Evolutionary conservation across 2,329 filamentous ascomycete species (phyloP).

Genomic region (Clonostachys byssicola): DNA sequence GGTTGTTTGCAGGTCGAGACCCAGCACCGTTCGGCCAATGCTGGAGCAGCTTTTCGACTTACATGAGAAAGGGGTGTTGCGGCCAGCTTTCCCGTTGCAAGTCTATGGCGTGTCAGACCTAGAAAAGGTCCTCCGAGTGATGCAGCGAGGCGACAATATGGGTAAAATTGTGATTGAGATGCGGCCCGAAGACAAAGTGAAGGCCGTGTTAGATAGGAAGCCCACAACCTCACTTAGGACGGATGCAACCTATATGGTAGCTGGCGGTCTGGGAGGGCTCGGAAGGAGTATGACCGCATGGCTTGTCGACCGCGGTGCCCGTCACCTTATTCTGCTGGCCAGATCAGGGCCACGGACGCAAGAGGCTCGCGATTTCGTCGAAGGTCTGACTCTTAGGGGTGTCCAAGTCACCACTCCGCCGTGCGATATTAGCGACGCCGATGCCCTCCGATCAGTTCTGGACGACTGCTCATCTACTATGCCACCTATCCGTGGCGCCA

Average conservation of each 20-base stretch:
- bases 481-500: slow-evolving; percentile 28
- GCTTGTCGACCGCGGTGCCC: slow-evolving; percentile 12
- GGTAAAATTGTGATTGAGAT: slow-evolving; percentile 15
- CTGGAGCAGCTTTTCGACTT: slow-evolving; percentile 3
- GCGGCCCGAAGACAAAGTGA: slow-evolving; percentile 3
- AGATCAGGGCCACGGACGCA: slow-evolving; percentile 13
- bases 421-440: neutral
- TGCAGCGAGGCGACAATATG: slow-evolving; percentile 9
- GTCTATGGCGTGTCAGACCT: slow-evolving; percentile 5
- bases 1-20: neutral
- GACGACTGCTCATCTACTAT: slow-evolving; percentile 1
- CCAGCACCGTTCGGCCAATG: neutral
- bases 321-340: slow-evolving; percentile 16
- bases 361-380: slow-evolving; percentile 8
- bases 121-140: slow-evolving; percentile 8
- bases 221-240: neutral
- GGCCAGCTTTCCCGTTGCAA: slow-evolving; percentile 4
- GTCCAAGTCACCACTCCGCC: neutral
- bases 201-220: too few relatives aligned
- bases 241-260: slow-evolving; percentile 9
- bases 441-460: slow-evolving; percentile 11
- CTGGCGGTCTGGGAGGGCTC: slow-evolving; percentile 11
- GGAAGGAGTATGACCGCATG: slow-evolving; percentile 8
- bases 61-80: neutral
- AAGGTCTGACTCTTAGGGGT: slow-evolving; percentile 1